Conservation (phyloP, 176 grass and related monocot species). For the Eremochloa ophiuroides region DNA sequence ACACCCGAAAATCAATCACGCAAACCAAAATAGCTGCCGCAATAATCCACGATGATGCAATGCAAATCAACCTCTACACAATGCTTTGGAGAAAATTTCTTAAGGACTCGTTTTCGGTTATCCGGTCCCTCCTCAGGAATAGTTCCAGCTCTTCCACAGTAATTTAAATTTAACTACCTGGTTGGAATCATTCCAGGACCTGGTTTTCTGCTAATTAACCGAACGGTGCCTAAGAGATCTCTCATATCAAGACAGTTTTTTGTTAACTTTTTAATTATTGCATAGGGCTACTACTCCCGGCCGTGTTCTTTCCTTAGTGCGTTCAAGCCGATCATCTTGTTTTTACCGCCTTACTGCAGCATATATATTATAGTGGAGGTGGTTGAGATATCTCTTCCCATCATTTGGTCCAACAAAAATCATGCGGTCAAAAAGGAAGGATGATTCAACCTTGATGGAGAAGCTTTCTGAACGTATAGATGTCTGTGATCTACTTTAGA, state of each 20-base stretch:
- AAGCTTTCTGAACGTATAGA: background rate
- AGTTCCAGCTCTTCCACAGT: too few relatives aligned
- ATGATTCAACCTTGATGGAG: background rate
- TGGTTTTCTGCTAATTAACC: too few relatives aligned
- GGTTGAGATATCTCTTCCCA: background rate
- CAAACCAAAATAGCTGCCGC: background rate
- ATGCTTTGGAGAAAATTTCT: background rate
- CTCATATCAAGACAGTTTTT: too few relatives aligned
- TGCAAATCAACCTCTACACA: background rate
- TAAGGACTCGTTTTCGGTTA: too few relatives aligned
- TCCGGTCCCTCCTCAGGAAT: too few relatives aligned
- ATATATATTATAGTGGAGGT: background rate
- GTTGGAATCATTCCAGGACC: too few relatives aligned
- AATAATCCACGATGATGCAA: background rate
- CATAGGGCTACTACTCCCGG: too few relatives aligned
- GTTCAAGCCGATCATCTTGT: background rate
- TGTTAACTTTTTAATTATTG: too few relatives aligned
- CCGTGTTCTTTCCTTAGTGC: too few relatives aligned
- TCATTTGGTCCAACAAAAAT: background rate
- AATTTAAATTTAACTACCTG: too few relatives aligned
- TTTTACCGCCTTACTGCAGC: background rate
- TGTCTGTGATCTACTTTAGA: background rate
- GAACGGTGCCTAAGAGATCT: too few relatives aligned
- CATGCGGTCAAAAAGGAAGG: constrained; percentile 8
- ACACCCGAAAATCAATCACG: background rate